Conservation (phyloP, 2,329 filamentous ascomycete species). For the Plectosphaerella plurivora region DNA sequence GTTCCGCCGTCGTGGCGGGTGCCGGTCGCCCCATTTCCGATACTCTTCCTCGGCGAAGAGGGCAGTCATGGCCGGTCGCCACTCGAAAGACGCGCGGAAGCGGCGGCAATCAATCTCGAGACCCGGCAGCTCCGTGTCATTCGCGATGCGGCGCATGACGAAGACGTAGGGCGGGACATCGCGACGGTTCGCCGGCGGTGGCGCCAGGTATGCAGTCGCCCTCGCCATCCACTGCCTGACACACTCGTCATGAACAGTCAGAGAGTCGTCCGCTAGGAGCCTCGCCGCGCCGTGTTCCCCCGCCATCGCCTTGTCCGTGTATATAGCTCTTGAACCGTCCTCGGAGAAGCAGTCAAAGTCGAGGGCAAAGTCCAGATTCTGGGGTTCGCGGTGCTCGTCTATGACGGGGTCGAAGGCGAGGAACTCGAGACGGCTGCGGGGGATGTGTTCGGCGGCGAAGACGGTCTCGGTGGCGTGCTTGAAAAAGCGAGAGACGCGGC, state of each 20-base stretch:
- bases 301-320: slow-evolving; percentile 2
- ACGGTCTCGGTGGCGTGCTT: slow-evolving; percentile 9
- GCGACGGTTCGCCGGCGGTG: background rate
- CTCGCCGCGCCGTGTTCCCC: background rate
- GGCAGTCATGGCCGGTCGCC: slow-evolving; percentile 9
- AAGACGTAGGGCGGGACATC: slow-evolving; percentile 8
- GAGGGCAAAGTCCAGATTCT: slow-evolving; percentile 5
- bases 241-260: slow-evolving; percentile 1
- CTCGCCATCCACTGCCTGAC: slow-evolving; percentile 5
- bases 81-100: slow-evolving; percentile 8
- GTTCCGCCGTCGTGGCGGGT: background rate
- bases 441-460: slow-evolving; percentile 9
- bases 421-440: slow-evolving; percentile 6
- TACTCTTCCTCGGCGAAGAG: slow-evolving; percentile 12
- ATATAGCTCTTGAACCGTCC: slow-evolving; percentile 1
- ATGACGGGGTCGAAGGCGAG: slow-evolving; percentile 3
- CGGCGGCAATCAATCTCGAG: slow-evolving; percentile 4
- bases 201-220: slow-evolving; percentile 3
- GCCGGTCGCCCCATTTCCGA: slow-evolving; percentile 6
- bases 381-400: background rate
- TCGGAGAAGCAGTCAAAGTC: slow-evolving; percentile 5
- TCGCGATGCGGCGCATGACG: slow-evolving; percentile 7
- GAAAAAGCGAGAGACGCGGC: slow-evolving; percentile 9
- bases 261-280: background rate
- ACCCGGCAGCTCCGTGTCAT: slow-evolving; percentile 12